Evolutionary conservation across 1,139 yeast genomes (phyloP), one percentile per base, ranked within the genome.

Genomic region (Meyerozyma sp.): DNA sequence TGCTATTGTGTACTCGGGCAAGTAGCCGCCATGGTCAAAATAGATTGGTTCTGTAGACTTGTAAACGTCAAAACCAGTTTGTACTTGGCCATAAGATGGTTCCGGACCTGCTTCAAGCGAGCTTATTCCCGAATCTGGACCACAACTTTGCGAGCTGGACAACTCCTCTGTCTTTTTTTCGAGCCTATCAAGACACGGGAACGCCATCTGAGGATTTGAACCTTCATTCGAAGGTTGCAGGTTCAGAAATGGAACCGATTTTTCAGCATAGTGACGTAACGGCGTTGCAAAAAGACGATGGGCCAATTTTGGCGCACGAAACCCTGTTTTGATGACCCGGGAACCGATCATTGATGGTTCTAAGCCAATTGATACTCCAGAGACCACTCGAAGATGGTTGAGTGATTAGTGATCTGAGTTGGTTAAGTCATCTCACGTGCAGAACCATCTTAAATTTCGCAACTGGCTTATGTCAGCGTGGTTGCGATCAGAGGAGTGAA

Each of bases 111-210:
- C 74, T 46, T 83, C 84, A 39, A 80, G 68, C 10, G 82, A 71
- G 44, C 62, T 67, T 20, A 73, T 60, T 32, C 42, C 34, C 40
- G 46, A 41, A 26, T 54, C 49, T 2, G 43, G 27, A 8, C 41
- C 16, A 42, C 61, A 51, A 9, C 58, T 53, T 30, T 56, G 51
- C 5, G 42, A 36, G 16, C 47, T 41, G 20, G 70, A 65, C 27
- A 81, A 61, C 46, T 77, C 72, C 13, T 52, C 53, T 1, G 81
- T 75, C 53, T 81, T 77, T 45, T 75, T 68, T 51, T 89, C 95
- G 34, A 84, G 67, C 52, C 75, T 80, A 61, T 91, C 97, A 37
- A 90, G 70, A 58, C 97, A 90, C 3, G 97, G 97, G 59, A 90
- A 91, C 2, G 82, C 65, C 74, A 88, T 69, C 48, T 74, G 88